A percentile compares a stretch with the other conserved stretches of the same genome.
Conservation (phyloP, 768 basidiomycete genomes). For the Austroboletus festivus region DNA sequence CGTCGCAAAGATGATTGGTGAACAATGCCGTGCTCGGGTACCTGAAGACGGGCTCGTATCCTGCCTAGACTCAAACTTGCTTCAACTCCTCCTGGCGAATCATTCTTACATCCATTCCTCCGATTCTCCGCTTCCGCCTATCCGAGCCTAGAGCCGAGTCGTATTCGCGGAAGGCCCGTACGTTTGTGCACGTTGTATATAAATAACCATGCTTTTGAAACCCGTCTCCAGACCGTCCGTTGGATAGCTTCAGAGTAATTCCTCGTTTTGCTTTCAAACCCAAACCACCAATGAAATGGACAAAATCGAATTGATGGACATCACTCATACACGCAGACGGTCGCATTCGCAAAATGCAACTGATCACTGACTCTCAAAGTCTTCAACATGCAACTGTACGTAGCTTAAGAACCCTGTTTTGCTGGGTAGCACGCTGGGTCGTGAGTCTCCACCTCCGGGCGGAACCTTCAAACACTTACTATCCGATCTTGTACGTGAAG, state of each 20-base stretch:
- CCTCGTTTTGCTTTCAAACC: constrained; percentile 9
- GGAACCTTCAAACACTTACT: constrained; percentile 21
- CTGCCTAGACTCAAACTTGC: constrained; percentile 7
- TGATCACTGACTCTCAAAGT: constrained; percentile 27
- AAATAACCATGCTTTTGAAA: not conserved
- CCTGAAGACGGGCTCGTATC: not conserved
- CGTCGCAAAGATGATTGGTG: constrained; percentile 13
- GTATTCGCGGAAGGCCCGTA: too few species aligned
- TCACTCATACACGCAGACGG: not conserved
- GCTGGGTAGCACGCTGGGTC: constrained; percentile 14
- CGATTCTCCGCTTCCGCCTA: not conserved
- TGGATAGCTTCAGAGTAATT: not conserved
- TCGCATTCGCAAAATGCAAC: too few species aligned
- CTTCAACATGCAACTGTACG: constrained; percentile 37
- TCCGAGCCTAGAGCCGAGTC: not conserved
- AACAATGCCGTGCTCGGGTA: not conserved
- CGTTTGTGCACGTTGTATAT: too few species aligned
- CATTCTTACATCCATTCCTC: not conserved
- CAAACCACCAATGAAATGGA: too few species aligned
- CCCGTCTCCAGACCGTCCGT: not conserved
- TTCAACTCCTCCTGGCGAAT: constrained; percentile 12
- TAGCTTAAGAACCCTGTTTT: constrained; percentile 37
- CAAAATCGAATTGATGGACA: not conserved
- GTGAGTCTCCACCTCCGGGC: constrained; percentile 1
- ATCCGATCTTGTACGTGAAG: constrained; percentile 29